Conservation (phyloP, 495 filamentous ascomycete genomes). For the Podospora sp. region DNA sequence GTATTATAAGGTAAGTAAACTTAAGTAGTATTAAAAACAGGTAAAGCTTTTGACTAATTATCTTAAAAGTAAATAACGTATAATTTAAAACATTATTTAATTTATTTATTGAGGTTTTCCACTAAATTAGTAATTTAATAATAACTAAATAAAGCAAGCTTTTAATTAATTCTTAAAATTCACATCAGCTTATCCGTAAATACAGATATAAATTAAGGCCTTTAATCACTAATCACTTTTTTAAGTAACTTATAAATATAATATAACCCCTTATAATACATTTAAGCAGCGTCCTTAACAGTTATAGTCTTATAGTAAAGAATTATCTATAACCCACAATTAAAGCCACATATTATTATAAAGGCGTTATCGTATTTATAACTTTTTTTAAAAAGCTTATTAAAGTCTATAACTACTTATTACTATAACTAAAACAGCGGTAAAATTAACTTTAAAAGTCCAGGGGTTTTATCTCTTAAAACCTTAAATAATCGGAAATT, state of each 20-base stretch:
- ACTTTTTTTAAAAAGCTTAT: not conserved
- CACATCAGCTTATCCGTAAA: slow-evolving; percentile 1
- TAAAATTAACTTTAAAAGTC: too few species aligned
- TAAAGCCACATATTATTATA: not conserved
- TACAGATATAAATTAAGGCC: not conserved
- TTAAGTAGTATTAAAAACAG: slow-evolving; percentile 1
- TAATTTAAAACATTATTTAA: slow-evolving; percentile 1
- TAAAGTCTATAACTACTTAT: not conserved
- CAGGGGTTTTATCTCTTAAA: too few species aligned
- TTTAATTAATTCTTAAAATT: not conserved
- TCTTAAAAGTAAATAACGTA: not conserved
- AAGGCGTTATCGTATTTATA: slow-evolving; percentile 5
- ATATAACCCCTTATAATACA: not conserved
- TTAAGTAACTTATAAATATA: not conserved
- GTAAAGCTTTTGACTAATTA: too few species aligned
- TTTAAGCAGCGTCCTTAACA: not conserved
- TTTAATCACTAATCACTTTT: slow-evolving; percentile 4
- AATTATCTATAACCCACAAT: not conserved
- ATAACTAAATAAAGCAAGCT: not conserved
- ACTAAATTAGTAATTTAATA: too few species aligned
- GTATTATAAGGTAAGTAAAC: too few species aligned
- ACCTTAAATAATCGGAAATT: too few species aligned
- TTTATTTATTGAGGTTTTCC: slow-evolving; percentile 1
- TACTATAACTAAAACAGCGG: too few species aligned
- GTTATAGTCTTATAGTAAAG: not conserved